Conservation (phyloP, 2,329 filamentous ascomycete species). For the Pestalotiopsis sp. region DNA sequence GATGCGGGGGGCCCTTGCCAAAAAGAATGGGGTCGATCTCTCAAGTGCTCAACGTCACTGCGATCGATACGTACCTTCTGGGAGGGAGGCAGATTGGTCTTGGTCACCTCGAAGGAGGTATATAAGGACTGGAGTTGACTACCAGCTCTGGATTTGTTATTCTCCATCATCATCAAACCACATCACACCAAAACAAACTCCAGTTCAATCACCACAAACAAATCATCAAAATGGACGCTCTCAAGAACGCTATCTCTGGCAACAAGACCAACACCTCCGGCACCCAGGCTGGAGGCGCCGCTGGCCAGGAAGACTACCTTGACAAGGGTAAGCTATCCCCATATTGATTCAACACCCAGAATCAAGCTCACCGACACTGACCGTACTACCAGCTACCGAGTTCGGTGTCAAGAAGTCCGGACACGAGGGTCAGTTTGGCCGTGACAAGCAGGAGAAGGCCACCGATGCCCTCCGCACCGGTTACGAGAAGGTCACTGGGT, state of each 20-base stretch:
- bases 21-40: neutral
- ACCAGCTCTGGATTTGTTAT: neutral
- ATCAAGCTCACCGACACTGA: no score
- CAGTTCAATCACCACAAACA: neutral
- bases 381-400: conserved; percentile 24
- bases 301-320: conserved; percentile 31
- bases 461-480: conserved; percentile 33
- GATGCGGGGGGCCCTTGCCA: neutral
- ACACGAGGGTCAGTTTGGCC: conserved; percentile 19
- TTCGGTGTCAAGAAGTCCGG: conserved; percentile 29
- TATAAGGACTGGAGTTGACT: neutral
- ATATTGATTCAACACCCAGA: no score
- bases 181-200: no score
- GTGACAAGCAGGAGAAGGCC: conserved; percentile 32
- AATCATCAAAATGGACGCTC: conserved; percentile 26
- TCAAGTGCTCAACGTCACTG: neutral
- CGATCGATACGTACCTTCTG: neutral
- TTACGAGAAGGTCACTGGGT: conserved; percentile 43
- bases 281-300: conserved; percentile 7
- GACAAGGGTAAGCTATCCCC: conserved; percentile 30
- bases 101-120: neutral
- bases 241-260: conserved; percentile 30
- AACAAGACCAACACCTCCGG: conserved; percentile 15
- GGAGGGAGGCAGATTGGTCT: neutral
- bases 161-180: neutral